Evolutionary conservation across 2,329 filamentous ascomycete genomes (phyloP).

Genomic region (Xylaria sp.): DNA sequence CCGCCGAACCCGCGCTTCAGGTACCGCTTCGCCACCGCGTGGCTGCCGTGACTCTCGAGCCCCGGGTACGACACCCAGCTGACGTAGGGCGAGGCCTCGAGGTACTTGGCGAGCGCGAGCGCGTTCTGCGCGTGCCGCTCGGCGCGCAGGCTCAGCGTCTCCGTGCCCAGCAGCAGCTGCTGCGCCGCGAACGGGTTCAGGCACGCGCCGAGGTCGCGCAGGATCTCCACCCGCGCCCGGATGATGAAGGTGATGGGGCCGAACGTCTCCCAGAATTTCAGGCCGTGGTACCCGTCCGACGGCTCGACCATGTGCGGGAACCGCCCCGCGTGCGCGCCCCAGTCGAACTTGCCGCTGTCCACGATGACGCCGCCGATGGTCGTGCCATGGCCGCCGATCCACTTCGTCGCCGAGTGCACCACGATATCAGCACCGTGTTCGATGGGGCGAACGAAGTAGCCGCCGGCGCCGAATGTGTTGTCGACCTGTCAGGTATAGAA

Average conservation of each 20-base stretch:
- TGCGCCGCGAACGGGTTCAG: constrained; percentile 94
- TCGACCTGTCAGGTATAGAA: constrained; percentile 68
- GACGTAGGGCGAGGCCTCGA: constrained; percentile 85
- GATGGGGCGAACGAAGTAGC: constrained; percentile 87
- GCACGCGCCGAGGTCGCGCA: constrained; percentile 84
- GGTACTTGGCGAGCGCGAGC: constrained; percentile 80
- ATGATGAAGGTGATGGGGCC: constrained; percentile 85
- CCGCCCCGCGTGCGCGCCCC: constrained; percentile 82
- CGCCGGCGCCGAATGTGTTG: constrained; percentile 95
- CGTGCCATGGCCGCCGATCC: constrained; percentile 96
- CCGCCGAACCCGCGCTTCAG: constrained; percentile 86
- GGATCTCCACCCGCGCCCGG: constrained; percentile 86
- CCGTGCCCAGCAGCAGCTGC: constrained; percentile 87
- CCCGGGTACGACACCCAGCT: constrained; percentile 96
- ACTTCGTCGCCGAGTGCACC: constrained; percentile 94
- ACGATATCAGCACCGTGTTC: constrained; percentile 93
- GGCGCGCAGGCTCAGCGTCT: constrained; percentile 87
- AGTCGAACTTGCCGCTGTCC: constrained; percentile 93
- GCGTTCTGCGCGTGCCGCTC: constrained; percentile 91
- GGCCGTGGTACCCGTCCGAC: constrained; percentile 87
- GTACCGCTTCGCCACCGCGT: constrained; percentile 87
- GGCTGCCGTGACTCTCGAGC: constrained; percentile 81
- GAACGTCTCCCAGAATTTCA: constrained; percentile 95
- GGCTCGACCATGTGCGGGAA: constrained; percentile 96
- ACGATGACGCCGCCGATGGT: constrained; percentile 89